Evolutionary conservation across 2,329 filamentous ascomycete species (phyloP), one percentile per base, ranked within the genome.

Genomic region (Penicillium sumatraense): DNA sequence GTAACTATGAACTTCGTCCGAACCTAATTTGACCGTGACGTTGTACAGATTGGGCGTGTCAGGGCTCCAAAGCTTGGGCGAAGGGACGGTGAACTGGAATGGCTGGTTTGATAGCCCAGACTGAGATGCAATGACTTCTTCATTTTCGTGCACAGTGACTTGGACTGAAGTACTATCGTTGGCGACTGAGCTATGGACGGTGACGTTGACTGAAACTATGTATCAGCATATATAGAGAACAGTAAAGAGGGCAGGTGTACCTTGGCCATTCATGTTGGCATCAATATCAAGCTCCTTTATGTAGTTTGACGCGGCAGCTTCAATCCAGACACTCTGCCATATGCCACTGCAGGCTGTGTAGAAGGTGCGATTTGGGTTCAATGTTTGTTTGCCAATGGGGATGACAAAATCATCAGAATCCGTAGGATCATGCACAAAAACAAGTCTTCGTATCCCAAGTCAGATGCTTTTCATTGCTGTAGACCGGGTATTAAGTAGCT

Each of bases 291-390:
- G 72, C 36, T 81, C 77, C 0, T 81, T 82, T 51, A 90, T 82
- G 61, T 86, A 75, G 47, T 82, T 79, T 0, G 72, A 58, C 0
- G 87, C 84, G 0, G 82, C 85, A n/a, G 82, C 78, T 66, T 89
- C 85, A 2, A 91, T 74, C 88, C 88, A 91, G 0, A 90, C 88
- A 18, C 81, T 81, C 67, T 90, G 88, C 88, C 88, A 91, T 59
- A 91, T 90, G 5, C 88, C 88, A 29, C 85, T 87, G 67, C 87
- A 90, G 0, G 88, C 85, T 0, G 85, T 85, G 68, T 90, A 90
- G 69, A 88, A 90, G 56, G 90, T 90, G 62, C 72, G 70, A 16
- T 58, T 62, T 1, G 82, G 84, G 0, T 71, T 73, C 0, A 81
- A 65, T 0, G 81, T 83, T 68, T 89, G 87, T 68, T 89, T 89